Base-by-base conservation (phyloP, 345 rosid species). In the Cardamine chenopodiifolia region DNA sequence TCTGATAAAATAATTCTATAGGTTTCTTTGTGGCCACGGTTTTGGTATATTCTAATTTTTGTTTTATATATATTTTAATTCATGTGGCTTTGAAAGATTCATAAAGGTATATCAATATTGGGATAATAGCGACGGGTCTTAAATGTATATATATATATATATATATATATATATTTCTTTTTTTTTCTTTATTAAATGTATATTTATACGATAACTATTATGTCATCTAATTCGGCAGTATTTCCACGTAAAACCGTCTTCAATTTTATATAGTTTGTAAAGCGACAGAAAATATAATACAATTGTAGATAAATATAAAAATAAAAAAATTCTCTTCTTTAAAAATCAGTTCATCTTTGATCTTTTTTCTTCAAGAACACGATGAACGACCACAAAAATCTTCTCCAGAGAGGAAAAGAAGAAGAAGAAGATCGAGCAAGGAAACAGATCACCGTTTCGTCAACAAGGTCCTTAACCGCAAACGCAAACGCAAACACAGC, bases 211-310 rank as follows among this genome's bases (percentile, higher is more conserved):
- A 62, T 18, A 62, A 22, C 4, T 60, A 62, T 62, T 28, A 73
- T 74, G 78, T 74, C 78, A 74, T 57, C 72, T 74, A 56, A 23
- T 22, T 57, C 71, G 72, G 49, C 78, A 34, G 3, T 47, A 57
- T 66, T 32, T 75, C 74, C 64, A 75, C 74, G 79, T 69, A 75
- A 66, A 61, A 44, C 79, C 45, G 39, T 75, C 79, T 50, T 2
- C 32, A 47, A 13, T 74, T 50, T 50, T 59, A 49, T 39, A 50
- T 40, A 60, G 49, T 75, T 67, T 59, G 34, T 48, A 58, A 74
- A 66, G 50, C 67, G 67, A 74, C 53, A 57, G 29, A 68, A 17
- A 37, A 25, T 25, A 25, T 47, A 18, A 17, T 17, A 48, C 23
- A 66, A 48, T 4, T 11, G 2, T 45, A 29, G 18, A 31, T 31